A percentile compares a stretch with the other conserved stretches of the same genome.
Conservation (phyloP, 352 stramenopile species). For the Phytophthora cryptogea region DNA sequence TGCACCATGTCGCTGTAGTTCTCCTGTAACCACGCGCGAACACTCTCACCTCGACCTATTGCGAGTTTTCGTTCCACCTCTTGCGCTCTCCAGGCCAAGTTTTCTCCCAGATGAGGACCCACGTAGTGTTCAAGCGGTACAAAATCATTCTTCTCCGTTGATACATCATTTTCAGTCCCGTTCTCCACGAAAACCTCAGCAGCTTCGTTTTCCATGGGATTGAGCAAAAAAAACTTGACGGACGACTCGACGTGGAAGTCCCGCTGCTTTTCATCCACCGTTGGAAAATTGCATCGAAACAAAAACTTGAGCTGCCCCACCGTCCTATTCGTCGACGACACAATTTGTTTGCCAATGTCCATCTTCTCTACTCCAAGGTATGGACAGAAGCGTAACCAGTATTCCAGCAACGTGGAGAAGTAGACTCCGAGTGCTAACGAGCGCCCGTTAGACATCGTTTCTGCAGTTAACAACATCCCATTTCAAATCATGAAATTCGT, state of each 20-base stretch:
- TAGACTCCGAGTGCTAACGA: constrained; percentile 68
- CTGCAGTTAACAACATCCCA: constrained; percentile 19
- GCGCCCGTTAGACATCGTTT: constrained; percentile 36
- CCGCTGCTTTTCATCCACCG: constrained; percentile 7
- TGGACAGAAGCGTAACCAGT: constrained; percentile 64
- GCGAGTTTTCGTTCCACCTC: constrained; percentile 71
- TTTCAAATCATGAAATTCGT: constrained; percentile 4
- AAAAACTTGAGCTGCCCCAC: constrained; percentile 81
- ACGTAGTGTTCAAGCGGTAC: constrained; percentile 71
- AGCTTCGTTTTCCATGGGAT: constrained; percentile 32
- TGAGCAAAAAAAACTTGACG: constrained; percentile 81
- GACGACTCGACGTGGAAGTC: constrained; percentile 79
- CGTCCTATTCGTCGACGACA: constrained; percentile 63
- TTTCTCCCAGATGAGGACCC: constrained; percentile 72
- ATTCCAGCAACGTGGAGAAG: constrained; percentile 74
- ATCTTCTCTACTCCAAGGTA: constrained; percentile 48
- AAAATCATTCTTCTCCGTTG: background rate
- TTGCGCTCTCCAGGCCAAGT: constrained; percentile 70
- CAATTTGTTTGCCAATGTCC: constrained; percentile 61
- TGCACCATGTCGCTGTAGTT: constrained; percentile 58
- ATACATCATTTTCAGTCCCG: background rate
- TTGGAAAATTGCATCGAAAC: constrained; percentile 47
- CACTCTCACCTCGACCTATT: constrained; percentile 56
- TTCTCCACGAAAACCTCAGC: background rate
- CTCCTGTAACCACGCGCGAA: constrained; percentile 51